Conservation (phyloP, 164 flowering plant genomes). For the Vitis labrusca region DNA sequence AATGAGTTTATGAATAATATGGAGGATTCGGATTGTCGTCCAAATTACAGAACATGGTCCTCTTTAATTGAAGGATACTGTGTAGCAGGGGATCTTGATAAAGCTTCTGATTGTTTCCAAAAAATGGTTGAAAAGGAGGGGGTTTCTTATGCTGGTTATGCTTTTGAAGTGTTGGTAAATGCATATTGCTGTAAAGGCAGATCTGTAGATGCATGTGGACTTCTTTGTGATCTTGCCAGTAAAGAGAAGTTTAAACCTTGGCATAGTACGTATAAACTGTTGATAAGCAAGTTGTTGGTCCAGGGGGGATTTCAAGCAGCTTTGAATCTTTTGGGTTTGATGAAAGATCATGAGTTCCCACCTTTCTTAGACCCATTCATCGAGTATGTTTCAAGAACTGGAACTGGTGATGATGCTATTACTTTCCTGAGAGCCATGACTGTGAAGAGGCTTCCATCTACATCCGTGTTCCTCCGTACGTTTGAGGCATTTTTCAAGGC, state of each 20-base stretch:
- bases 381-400: slow-evolving; percentile 48
- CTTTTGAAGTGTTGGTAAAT: slow-evolving; percentile 49
- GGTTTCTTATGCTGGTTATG: slow-evolving; percentile 33
- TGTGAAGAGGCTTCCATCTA: slow-evolving; percentile 57
- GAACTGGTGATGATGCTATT: slow-evolving; percentile 67
- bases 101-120: slow-evolving; percentile 46
- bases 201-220: slow-evolving; percentile 49
- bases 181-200: slow-evolving; percentile 46
- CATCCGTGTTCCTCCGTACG: slow-evolving; percentile 43
- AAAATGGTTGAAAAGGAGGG: slow-evolving; percentile 49
- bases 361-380: slow-evolving; percentile 66
- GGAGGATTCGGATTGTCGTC: slow-evolving; percentile 26
- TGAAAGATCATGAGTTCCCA: slow-evolving; percentile 73
- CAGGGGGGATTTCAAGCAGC: slow-evolving; percentile 60
- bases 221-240: slow-evolving; percentile 40
- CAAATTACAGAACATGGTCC: slow-evolving; percentile 40
- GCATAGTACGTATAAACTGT: slow-evolving; percentile 58
- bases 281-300: slow-evolving; percentile 47
- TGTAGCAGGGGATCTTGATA: slow-evolving; percentile 50
- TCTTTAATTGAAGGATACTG: slow-evolving; percentile 62
- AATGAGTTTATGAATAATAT: slow-evolving; percentile 35
- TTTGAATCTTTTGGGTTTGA: slow-evolving; percentile 44
- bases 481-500: slow-evolving; percentile 66
- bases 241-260: slow-evolving; percentile 42
- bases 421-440: slow-evolving; percentile 55